Evolutionary conservation across 371 early-diverging fungal species (phyloP).

Genomic region (Blastocladiella emersonii): DNA sequence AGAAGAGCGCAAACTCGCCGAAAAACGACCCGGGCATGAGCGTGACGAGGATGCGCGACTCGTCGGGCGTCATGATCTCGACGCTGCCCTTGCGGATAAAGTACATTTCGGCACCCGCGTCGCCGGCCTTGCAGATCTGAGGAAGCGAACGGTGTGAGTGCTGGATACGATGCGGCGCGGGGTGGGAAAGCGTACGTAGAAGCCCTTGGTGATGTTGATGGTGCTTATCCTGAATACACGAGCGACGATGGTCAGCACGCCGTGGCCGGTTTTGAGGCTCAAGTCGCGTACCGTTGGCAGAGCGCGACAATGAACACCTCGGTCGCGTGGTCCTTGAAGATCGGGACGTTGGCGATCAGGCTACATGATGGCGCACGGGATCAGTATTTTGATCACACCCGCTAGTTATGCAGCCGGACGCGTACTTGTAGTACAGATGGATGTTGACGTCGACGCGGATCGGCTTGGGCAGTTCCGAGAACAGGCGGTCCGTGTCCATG

Average conservation of each 20-base stretch:
- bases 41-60: neutral
- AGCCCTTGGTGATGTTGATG: neutral
- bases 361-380: too few relatives aligned
- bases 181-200: neutral
- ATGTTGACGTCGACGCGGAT: neutral
- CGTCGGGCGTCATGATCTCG: neutral
- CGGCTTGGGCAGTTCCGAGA: neutral
- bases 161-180: neutral
- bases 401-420: too few relatives aligned
- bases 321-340: neutral
- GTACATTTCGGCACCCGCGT: constrained; percentile 6
- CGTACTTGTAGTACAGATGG: constrained; percentile 1
- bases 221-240: neutral
- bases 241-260: too few relatives aligned
- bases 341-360: neutral
- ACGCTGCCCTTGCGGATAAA: constrained; percentile 2
- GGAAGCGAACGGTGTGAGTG: neutral
- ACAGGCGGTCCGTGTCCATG: neutral
- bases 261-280: too few relatives aligned
- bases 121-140: constrained; percentile 5
- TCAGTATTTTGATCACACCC: too few relatives aligned
- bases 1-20: constrained; percentile 5
- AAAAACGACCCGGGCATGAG: constrained; percentile 3
- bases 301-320: constrained; percentile 1
- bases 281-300: neutral